Conservation (phyloP, 2,329 filamentous ascomycete genomes). For the Stachybotrys echinatus region DNA sequence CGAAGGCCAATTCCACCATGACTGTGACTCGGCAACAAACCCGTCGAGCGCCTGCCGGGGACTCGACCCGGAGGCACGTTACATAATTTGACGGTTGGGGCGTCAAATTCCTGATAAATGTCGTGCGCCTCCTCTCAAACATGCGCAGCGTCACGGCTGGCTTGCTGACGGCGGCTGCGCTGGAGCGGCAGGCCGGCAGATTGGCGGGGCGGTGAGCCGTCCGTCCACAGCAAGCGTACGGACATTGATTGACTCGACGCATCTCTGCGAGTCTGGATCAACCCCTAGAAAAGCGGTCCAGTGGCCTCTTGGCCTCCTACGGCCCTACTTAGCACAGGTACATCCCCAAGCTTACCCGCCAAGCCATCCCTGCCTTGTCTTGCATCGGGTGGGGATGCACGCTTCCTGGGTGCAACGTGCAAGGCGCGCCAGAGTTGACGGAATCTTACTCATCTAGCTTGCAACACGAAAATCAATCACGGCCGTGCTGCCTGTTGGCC, state of each 20-base stretch:
- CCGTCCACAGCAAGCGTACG: too few relatives aligned
- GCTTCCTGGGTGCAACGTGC: not conserved
- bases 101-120: not conserved
- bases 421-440: too few relatives aligned
- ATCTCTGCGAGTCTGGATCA: not conserved
- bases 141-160: too few relatives aligned
- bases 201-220: too few relatives aligned
- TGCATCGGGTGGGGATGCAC: not conserved
- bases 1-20: not conserved
- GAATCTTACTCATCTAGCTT: not conserved
- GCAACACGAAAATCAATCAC: not conserved
- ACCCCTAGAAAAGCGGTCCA: not conserved
- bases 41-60: not conserved
- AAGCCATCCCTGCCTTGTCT: not conserved
- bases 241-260: too few relatives aligned
- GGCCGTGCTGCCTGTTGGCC: not conserved
- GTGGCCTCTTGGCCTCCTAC: not conserved
- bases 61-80: not conserved
- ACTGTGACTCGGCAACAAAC: not conserved
- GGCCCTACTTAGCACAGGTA: too few relatives aligned
- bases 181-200: too few relatives aligned
- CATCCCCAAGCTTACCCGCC: not conserved
- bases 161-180: too few relatives aligned
- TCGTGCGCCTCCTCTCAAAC: too few relatives aligned
- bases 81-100: not conserved